Evolutionary conservation across 306 rosid genomes (phyloP).

Genomic region (Vachellia pachyceras): DNA sequence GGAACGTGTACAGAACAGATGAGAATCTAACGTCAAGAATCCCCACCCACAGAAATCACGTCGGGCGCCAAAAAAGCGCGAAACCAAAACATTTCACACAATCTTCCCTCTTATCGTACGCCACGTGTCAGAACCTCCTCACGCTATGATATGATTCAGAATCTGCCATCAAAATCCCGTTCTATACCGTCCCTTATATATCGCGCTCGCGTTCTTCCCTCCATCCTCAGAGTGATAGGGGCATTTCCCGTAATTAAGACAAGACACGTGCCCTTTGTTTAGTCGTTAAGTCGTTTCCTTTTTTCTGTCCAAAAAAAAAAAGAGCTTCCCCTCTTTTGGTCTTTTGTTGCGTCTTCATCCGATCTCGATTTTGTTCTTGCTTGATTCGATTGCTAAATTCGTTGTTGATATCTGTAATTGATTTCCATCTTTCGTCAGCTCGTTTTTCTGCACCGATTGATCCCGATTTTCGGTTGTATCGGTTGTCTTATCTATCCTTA

Average conservation of each 20-base stretch:
- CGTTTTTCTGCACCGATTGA: constrained; percentile 42
- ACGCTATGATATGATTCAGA: constrained; percentile 33
- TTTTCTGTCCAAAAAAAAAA: constrained; percentile 23
- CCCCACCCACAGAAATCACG: constrained; percentile 38
- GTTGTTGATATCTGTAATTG: constrained; percentile 11
- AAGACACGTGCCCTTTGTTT: constrained; percentile 57
- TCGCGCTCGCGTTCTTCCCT: constrained; percentile 41
- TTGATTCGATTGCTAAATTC: constrained; percentile 45
- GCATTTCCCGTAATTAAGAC: constrained; percentile 49
- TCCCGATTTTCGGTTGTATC: constrained; percentile 36
- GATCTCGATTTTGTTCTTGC: constrained; percentile 45
- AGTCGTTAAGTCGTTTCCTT: constrained; percentile 28
- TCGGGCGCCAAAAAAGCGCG: constrained; percentile 27
- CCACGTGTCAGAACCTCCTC: constrained; percentile 47
- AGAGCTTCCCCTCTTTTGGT: constrained; percentile 54
- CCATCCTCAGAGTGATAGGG: constrained; percentile 37
- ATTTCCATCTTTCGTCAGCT: neutral
- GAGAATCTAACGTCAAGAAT: neutral
- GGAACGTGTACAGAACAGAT: neutral
- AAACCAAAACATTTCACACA: constrained; percentile 8
- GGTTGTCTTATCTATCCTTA: constrained; percentile 37
- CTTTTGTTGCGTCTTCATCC: constrained; percentile 62
- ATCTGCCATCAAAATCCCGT: constrained; percentile 45
- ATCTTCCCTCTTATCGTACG: neutral
- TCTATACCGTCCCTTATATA: constrained; percentile 50